These are phyloP conservation scores for Mercurialis annua DNA, from an alignment of 345 rosid genomes.

Conservation along the genomic window DNA sequence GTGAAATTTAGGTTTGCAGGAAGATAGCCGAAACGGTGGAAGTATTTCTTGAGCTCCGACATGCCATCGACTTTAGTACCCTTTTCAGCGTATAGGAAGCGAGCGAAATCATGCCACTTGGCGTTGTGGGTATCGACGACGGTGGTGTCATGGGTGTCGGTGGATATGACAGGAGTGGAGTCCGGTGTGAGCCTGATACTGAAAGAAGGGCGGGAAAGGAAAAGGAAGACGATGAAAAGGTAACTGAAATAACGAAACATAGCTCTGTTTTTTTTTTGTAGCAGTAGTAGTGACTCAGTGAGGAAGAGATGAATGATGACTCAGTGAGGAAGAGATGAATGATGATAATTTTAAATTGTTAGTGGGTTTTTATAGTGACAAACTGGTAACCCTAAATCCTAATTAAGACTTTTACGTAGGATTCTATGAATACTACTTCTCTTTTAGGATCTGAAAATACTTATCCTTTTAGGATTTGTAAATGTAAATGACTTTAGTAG, in stretches of 20 bases:
- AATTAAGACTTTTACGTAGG: too few relatives aligned
- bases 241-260: slow-evolving; percentile 42
- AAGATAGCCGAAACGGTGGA: slow-evolving; percentile 77
- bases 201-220: slow-evolving; percentile 28
- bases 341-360: background rate
- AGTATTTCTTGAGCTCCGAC: slow-evolving; percentile 78
- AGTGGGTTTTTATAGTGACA: background rate
- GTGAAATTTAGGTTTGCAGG: slow-evolving; percentile 32
- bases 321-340: too few relatives aligned
- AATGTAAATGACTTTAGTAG: too few relatives aligned
- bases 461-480: too few relatives aligned
- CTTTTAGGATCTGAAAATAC: too few relatives aligned
- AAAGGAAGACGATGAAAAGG: slow-evolving; percentile 22
- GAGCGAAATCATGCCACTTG: slow-evolving; percentile 74
- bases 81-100: slow-evolving; percentile 56
- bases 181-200: slow-evolving; percentile 44
- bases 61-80: slow-evolving; percentile 75
- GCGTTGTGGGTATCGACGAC: slow-evolving; percentile 27
- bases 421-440: too few relatives aligned
- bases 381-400: too few relatives aligned
- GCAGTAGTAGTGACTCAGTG: too few relatives aligned
- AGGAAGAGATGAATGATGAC: too few relatives aligned
- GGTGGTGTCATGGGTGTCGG: slow-evolving; percentile 6
- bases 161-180: slow-evolving; percentile 30
- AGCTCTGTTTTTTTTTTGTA: background rate